Conservation (phyloP, 345 rosid species). For the Moringa oleifera region DNA sequence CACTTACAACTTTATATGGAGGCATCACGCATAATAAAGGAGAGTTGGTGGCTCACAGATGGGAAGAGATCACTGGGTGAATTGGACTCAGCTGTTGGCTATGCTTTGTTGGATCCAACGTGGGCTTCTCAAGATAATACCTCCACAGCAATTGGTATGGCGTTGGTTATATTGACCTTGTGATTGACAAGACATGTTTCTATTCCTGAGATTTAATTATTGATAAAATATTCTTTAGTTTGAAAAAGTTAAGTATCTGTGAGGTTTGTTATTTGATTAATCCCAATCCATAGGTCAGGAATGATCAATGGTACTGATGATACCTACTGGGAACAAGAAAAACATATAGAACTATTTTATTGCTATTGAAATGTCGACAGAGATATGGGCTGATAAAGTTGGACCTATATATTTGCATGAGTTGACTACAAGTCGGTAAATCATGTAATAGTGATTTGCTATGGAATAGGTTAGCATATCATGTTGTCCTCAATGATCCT, state of each 20-base stretch:
- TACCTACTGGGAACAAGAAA: background rate
- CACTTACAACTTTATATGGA: conserved; percentile 80
- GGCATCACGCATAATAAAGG: conserved; percentile 73
- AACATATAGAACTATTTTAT: background rate
- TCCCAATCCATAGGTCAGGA: background rate
- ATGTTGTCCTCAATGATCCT: no score
- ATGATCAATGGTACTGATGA: background rate
- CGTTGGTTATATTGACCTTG: background rate
- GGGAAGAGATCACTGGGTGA: conserved; percentile 70
- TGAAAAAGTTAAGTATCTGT: background rate
- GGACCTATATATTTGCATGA: no score
- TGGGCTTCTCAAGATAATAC: conserved; percentile 99
- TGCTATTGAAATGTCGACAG: no score
- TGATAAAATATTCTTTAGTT: no score
- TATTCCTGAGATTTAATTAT: background rate
- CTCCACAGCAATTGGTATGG: conserved; percentile 88
- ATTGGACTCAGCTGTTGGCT: conserved; percentile 85
- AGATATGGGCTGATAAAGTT: no score
- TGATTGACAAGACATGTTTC: background rate
- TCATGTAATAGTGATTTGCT: no score
- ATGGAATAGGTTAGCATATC: no score
- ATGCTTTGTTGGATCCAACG: conserved; percentile 94
- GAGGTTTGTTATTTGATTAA: background rate
- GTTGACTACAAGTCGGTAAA: no score
- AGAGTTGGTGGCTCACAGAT: conserved; percentile 96